These are phyloP conservation scores for Pseudozyma pruni DNA, from an alignment of 1,284 basidiomycete species.

Conservation along the genomic window DNA sequence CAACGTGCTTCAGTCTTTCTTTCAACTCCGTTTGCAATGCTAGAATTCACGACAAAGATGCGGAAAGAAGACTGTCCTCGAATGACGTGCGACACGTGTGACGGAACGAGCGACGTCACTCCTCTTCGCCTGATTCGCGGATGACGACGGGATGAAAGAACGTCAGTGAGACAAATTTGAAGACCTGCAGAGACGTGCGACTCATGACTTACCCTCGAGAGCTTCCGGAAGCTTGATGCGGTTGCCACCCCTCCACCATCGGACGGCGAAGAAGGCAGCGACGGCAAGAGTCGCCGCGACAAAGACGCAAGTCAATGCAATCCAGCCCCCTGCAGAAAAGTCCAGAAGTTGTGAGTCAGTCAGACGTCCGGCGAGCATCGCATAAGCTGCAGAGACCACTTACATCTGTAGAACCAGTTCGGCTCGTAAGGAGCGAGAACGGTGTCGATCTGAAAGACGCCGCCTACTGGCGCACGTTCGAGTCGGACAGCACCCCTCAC, in stretches of 20 bases:
- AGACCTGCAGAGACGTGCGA: not conserved
- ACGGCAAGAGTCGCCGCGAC: not conserved
- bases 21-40: conserved; percentile 4
- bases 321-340: conserved; percentile 40
- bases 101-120: conserved; percentile 3
- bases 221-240: conserved; percentile 39
- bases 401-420: conserved; percentile 60
- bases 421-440: conserved; percentile 87
- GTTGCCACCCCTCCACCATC: conserved; percentile 43
- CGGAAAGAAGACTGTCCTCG: not conserved
- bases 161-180: not conserved
- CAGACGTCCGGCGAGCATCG: too few relatives aligned
- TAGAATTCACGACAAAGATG: not conserved
- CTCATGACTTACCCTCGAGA: conserved; percentile 36
- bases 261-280: conserved; percentile 7
- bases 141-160: not conserved
- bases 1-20: not conserved
- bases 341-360: not conserved
- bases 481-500: conserved; percentile 8
- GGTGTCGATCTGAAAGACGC: conserved; percentile 86
- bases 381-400: too few relatives aligned
- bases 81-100: too few relatives aligned
- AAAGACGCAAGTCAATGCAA: conserved; percentile 10
- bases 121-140: conserved; percentile 20
- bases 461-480: conserved; percentile 66